A percentile compares a stretch with the other conserved stretches of the same genome.
Evolutionary conservation across 2,329 filamentous ascomycete genomes (phyloP).

Genomic region (Colletotrichum navitas): DNA sequence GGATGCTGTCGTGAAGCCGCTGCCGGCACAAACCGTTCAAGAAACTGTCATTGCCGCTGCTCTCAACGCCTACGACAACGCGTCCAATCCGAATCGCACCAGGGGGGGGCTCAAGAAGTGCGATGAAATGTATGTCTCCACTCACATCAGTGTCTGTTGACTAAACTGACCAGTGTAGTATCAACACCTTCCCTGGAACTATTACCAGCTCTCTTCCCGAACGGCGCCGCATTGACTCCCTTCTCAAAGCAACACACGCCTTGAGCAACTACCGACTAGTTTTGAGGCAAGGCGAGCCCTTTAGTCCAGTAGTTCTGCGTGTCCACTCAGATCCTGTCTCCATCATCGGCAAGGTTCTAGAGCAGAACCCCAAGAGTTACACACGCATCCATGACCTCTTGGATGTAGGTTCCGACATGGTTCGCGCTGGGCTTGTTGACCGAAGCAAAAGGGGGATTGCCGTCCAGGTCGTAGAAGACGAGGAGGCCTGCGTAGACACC

Average conservation of each 20-base stretch:
- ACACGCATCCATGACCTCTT: conserved; percentile 81
- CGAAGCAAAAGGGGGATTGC: conserved; percentile 48
- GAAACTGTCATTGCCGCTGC: conserved; percentile 73
- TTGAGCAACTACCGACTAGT: conserved; percentile 83
- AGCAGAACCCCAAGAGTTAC: conserved; percentile 81
- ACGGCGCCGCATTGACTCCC: conserved; percentile 68
- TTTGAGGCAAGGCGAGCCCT: conserved; percentile 83
- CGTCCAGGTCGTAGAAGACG: conserved; percentile 44
- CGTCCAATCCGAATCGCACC: conserved; percentile 82
- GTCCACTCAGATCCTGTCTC: conserved; percentile 81
- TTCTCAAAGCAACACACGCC: conserved; percentile 80
- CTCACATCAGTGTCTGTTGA: not conserved
- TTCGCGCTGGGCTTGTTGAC: conserved; percentile 67
- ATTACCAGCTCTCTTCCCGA: conserved; percentile 66
- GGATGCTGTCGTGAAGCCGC: conserved; percentile 60
- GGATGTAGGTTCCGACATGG: conserved; percentile 75
- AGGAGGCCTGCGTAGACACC: conserved; percentile 45
- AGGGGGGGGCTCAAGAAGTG: conserved; percentile 83
- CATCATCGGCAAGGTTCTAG: conserved; percentile 78
- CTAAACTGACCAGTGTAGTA: conserved; percentile 56
- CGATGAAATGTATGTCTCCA: conserved; percentile 73
- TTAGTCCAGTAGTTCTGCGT: conserved; percentile 82
- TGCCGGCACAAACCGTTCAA: conserved; percentile 65
- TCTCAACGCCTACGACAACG: conserved; percentile 82
- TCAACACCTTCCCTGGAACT: conserved; percentile 72